phyloP scores from a whole-genome alignment of 306 rosid species.

The Macrotyloma uniflorum region DNA sequence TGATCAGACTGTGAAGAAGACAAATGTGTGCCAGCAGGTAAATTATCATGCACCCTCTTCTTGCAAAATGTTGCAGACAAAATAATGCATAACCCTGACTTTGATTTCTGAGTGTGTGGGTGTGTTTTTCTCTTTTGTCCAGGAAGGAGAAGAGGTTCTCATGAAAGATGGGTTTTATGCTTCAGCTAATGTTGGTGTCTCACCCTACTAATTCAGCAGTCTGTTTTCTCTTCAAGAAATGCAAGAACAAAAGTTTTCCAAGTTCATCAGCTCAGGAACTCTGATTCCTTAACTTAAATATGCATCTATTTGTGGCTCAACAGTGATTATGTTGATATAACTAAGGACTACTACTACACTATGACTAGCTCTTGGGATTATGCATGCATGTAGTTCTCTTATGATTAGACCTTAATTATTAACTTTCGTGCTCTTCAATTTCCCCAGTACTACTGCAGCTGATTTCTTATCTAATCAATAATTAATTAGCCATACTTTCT shows the following conservation, averaged over 20 bases:
- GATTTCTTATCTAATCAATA: conserved; percentile 32
- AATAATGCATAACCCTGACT: conserved; percentile 27
- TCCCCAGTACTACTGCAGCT: conserved; percentile 24
- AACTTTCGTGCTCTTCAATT: conserved; percentile 28
- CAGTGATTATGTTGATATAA: conserved; percentile 37
- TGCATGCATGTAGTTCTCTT: conserved; percentile 39
- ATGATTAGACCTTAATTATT: conserved; percentile 19
- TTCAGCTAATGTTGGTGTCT: conserved; percentile 71
- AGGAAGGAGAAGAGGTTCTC: conserved; percentile 79
- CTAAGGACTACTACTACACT: conserved; percentile 31
- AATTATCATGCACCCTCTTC: conserved; percentile 39
- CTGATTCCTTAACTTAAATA: conserved; percentile 28
- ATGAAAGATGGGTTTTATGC: conserved; percentile 74
- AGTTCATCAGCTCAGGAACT: conserved; percentile 9
- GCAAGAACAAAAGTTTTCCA: neutral
- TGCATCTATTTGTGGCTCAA: conserved; percentile 20
- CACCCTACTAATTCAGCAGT: conserved; percentile 57
- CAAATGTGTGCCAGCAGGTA: conserved; percentile 75
- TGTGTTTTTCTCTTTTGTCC: conserved; percentile 41
- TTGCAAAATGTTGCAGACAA: conserved; percentile 41
- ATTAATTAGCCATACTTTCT: conserved; percentile 24
- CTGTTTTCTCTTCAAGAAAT: neutral
- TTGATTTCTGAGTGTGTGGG: conserved; percentile 33
- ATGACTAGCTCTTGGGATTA: conserved; percentile 27
- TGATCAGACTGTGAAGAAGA: conserved; percentile 75